These are phyloP conservation scores for Hypoxylon sp. DNA, from an alignment of 2,329 filamentous ascomycete genomes.

Conservation along the genomic window DNA sequence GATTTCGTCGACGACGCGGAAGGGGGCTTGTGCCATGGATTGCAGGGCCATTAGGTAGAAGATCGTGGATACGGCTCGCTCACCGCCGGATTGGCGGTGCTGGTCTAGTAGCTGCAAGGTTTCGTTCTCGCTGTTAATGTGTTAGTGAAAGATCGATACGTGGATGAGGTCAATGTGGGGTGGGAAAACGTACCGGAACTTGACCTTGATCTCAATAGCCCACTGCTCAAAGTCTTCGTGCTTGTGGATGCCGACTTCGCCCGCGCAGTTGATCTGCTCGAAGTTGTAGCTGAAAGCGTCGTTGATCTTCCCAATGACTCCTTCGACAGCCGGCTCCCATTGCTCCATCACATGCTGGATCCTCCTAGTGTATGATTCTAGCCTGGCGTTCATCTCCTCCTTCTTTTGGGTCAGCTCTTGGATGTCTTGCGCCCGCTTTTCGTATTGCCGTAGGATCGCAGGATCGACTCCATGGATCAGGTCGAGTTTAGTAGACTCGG, in stretches of 20 bases:
- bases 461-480: conserved; percentile 84
- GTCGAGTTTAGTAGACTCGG: conserved; percentile 80
- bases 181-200: conserved; percentile 79
- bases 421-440: conserved; percentile 79
- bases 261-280: conserved; percentile 91
- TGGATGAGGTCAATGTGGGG: not conserved
- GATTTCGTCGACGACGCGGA: conserved; percentile 99
- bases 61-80: conserved; percentile 95
- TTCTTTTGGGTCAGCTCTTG: conserved; percentile 70
- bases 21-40: conserved; percentile 91
- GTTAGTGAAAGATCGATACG: conserved; percentile 11
- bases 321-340: conserved; percentile 89
- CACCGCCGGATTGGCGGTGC: conserved; percentile 95
- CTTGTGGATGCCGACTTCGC: conserved; percentile 89
- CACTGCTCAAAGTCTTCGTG: conserved; percentile 94
- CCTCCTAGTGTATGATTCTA: conserved; percentile 67
- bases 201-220: conserved; percentile 94
- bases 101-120: conserved; percentile 86
- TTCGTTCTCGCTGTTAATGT: conserved; percentile 76
- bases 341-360: conserved; percentile 76
- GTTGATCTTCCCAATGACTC: conserved; percentile 83
- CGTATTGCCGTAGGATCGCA: conserved; percentile 81
- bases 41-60: conserved; percentile 99
- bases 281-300: conserved; percentile 95
- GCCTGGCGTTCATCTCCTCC: conserved; percentile 64